A percentile compares a stretch with the other conserved stretches of the same genome.
Conservation (phyloP, 2,329 filamentous ascomycete species). For the Dothistroma pini region DNA sequence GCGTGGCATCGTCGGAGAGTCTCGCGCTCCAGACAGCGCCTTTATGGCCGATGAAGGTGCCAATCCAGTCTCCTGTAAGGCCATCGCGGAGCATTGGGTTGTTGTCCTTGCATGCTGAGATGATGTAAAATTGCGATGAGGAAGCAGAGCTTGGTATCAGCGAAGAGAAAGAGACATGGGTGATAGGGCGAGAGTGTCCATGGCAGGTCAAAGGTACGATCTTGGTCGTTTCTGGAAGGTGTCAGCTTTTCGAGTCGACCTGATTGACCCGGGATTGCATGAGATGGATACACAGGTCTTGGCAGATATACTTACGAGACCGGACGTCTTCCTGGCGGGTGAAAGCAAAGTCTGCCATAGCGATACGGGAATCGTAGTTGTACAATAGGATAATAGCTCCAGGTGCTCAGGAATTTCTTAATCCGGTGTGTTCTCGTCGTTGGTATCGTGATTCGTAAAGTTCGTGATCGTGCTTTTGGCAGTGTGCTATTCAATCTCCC, state of each 20-base stretch:
- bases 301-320: constrained; percentile 20
- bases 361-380: neutral
- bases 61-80: constrained; percentile 95
- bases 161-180: constrained; percentile 85
- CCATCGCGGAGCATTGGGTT: constrained; percentile 98
- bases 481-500: neutral
- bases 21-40: constrained; percentile 96
- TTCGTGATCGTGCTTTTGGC: constrained; percentile 16
- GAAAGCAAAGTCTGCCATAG: constrained; percentile 36
- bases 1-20: constrained; percentile 79
- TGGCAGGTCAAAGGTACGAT: constrained; percentile 92
- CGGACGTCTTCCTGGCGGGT: constrained; percentile 32
- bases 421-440: neutral
- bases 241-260: constrained; percentile 6
- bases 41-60: constrained; percentile 97
- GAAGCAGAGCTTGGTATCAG: constrained; percentile 49
- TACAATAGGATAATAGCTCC: neutral
- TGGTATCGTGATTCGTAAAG: constrained; percentile 18
- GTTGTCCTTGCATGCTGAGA: constrained; percentile 80
- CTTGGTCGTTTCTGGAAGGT: constrained; percentile 40
- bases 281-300: neutral
- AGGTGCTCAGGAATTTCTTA: neutral
- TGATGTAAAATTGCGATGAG: constrained; percentile 67
- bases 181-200: constrained; percentile 87
- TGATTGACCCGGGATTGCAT: neutral